Evolutionary conservation across 2,329 filamentous ascomycete genomes (phyloP).

Genomic region (Graphilbum fragrans): DNA sequence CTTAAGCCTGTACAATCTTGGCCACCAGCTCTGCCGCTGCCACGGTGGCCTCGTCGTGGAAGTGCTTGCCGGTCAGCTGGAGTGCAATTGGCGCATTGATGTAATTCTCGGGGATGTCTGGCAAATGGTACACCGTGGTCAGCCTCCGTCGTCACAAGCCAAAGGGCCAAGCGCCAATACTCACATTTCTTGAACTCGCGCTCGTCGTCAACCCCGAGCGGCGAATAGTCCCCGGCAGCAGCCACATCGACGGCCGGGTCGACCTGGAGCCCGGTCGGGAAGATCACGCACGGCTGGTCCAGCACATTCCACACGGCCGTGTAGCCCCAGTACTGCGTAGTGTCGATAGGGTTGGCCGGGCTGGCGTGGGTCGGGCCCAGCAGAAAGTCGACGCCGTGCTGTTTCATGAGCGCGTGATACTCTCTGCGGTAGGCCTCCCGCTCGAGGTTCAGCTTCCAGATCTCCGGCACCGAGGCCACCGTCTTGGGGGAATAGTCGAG

Average conservation of each 20-base stretch:
- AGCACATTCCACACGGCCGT: constrained; percentile 5
- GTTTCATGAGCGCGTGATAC: not conserved
- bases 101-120: not conserved
- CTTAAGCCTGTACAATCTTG: not conserved
- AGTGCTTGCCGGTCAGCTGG: not conserved
- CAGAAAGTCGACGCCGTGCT: constrained; percentile 1
- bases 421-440: not conserved
- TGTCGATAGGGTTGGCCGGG: not conserved
- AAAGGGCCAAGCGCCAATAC: too few relatives aligned
- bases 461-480: not conserved
- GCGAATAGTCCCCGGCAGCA: not conserved
- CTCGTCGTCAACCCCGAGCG: not conserved
- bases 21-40: not conserved
- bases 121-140: too few relatives aligned
- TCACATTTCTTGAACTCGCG: not conserved
- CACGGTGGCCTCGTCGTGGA: not conserved
- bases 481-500: too few relatives aligned
- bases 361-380: constrained; percentile 1
- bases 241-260: not conserved
- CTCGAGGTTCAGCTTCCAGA: not conserved
- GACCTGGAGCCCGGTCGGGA: not conserved
- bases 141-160: too few relatives aligned
- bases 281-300: not conserved
- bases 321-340: constrained; percentile 2
- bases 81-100: not conserved